Percentiles rank a stretch among this genome's conserved stretches.
Conservation (phyloP, 2,329 filamentous ascomycete species). For the Alternaria triticimaculans region DNA sequence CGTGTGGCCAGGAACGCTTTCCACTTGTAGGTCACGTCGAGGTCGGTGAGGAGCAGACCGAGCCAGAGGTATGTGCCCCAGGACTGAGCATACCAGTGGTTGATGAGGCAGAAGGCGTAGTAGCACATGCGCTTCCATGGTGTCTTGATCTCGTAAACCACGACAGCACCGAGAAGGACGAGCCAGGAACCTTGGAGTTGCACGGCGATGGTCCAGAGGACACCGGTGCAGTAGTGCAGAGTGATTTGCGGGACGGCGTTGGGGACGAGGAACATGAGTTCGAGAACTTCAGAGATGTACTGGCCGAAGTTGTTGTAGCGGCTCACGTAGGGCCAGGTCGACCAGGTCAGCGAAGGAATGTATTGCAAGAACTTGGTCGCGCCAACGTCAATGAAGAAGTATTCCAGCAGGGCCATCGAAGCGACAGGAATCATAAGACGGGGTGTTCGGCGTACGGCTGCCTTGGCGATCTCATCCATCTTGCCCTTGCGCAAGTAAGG, state of each 20-base stretch:
- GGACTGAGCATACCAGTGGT: constrained; percentile 56
- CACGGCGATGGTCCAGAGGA: constrained; percentile 59
- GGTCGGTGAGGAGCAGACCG: constrained; percentile 54
- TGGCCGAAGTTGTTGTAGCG: constrained; percentile 51
- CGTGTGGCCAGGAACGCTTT: constrained; percentile 47
- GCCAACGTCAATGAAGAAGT: constrained; percentile 56
- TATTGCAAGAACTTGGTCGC: constrained; percentile 54
- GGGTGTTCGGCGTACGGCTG: constrained; percentile 53
- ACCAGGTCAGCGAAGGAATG: constrained; percentile 56
- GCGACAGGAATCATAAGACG: constrained; percentile 57
- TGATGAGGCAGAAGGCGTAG: constrained; percentile 53
- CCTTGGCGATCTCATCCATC: constrained; percentile 53
- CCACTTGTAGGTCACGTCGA: constrained; percentile 57
- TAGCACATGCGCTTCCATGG: constrained; percentile 56
- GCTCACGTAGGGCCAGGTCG: constrained; percentile 56
- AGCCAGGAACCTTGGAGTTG: constrained; percentile 57
- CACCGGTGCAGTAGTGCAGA: constrained; percentile 58
- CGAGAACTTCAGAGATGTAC: constrained; percentile 54
- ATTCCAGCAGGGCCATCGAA: constrained; percentile 53
- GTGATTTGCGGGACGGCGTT: constrained; percentile 57
- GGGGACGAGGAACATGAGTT: constrained; percentile 56
- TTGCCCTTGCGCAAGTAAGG: constrained; percentile 54
- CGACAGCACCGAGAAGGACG: constrained; percentile 52
- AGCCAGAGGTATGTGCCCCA: constrained; percentile 57
- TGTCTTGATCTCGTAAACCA: constrained; percentile 55